Percentiles rank a stretch among this genome's conserved stretches.
Conservation (phyloP, 805 yeast genomes). For the Nakazawaea siamensis region DNA sequence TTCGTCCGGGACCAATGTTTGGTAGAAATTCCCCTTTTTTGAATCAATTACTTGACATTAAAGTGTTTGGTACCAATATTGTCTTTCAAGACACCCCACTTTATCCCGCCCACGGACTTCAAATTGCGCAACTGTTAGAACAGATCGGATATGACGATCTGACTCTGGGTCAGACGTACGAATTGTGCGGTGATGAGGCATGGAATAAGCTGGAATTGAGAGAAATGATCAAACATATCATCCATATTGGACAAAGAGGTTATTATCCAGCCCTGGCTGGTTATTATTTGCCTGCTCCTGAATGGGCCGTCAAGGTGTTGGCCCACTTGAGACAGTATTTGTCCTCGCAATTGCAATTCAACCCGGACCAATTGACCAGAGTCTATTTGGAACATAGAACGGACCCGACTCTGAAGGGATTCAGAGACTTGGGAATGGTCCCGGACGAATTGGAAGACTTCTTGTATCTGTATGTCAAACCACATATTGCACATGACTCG, state of each 20-base stretch:
- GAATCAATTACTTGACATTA: constrained; percentile 47
- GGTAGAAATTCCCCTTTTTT: constrained; percentile 69
- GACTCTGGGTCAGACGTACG: constrained; percentile 69
- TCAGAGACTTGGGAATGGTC: constrained; percentile 62
- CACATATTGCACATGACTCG: constrained; percentile 26
- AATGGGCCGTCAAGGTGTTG: constrained; percentile 33
- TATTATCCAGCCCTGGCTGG: constrained; percentile 29
- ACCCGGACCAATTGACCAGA: constrained; percentile 71
- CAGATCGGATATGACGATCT: constrained; percentile 74
- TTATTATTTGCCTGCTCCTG: constrained; percentile 31
- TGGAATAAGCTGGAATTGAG: constrained; percentile 56
- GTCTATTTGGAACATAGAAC: constrained; percentile 58
- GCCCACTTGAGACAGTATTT: constrained; percentile 34
- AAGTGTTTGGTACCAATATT: constrained; percentile 56
- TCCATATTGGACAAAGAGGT: constrained; percentile 25
- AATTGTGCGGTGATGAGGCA: constrained; percentile 65
- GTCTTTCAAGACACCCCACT: constrained; percentile 57
- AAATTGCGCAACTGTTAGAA: constrained; percentile 75
- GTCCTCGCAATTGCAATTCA: constrained; percentile 33
- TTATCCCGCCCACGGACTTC: constrained; percentile 68
- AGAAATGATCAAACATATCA: constrained; percentile 51
- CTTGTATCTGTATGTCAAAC: constrained; percentile 33
- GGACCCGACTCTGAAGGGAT: constrained; percentile 53
- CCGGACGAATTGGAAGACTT: constrained; percentile 45
- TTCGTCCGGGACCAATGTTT: constrained; percentile 76